Evolutionary conservation across 2,329 filamentous ascomycete genomes (phyloP).

Genomic region (Pseudogymnoascus sp.): DNA sequence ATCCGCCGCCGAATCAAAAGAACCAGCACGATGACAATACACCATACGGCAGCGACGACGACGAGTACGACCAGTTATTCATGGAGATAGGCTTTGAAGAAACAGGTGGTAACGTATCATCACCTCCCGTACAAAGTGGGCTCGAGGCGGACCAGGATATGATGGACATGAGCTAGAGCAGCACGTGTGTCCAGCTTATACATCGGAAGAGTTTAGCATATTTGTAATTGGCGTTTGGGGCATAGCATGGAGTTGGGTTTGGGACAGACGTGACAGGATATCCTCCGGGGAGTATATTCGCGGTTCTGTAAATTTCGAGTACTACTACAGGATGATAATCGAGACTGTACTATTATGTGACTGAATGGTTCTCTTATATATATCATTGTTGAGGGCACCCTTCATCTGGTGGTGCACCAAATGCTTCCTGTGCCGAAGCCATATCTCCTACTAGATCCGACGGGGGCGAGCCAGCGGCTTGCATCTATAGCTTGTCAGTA

Average conservation of each 20-base stretch:
- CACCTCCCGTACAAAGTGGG: conserved; percentile 15
- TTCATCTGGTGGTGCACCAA: conserved; percentile 51
- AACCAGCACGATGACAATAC: conserved; percentile 12
- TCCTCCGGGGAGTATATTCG: conserved; percentile 10
- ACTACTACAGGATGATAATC: conserved; percentile 6
- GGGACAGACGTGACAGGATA: conserved; percentile 8
- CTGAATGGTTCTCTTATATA: neutral
- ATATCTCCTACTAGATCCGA: conserved; percentile 86
- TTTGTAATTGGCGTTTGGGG: conserved; percentile 21
- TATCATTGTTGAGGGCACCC: conserved; percentile 52
- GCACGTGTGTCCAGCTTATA: neutral
- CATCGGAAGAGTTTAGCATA: conserved; percentile 3
- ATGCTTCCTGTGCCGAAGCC: conserved; percentile 67
- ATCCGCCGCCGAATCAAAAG: neutral
- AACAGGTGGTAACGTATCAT: conserved; percentile 16
- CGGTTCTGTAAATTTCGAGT: conserved; percentile 9
- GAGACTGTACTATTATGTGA: neutral
- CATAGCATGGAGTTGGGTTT: conserved; percentile 12
- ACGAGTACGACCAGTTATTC: conserved; percentile 56
- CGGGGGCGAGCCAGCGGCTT: conserved; percentile 85
- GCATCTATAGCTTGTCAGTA: conserved; percentile 60
- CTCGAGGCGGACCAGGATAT: conserved; percentile 24
- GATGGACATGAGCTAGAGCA: conserved; percentile 23
- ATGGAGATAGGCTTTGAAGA: conserved; percentile 51
- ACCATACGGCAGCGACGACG: conserved; percentile 38